Evolutionary conservation across 805 yeast genomes (phyloP), one percentile per base, ranked within the genome.

Genomic region (Saccharomycopsis fibuligera): DNA sequence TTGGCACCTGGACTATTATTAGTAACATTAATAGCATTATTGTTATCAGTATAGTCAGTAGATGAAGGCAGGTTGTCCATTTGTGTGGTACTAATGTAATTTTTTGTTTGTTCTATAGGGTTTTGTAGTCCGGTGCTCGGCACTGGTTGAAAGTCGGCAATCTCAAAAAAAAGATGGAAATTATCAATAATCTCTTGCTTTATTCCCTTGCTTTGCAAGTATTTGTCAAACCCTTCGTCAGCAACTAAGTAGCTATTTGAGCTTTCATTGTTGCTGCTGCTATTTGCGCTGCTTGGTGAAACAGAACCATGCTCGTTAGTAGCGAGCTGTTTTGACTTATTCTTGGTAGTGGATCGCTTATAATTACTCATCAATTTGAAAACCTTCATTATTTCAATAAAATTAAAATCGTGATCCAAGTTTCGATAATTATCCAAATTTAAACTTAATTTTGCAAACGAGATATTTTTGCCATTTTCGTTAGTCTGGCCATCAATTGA

Each of bases 381-480:
- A 12, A 53, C 43, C 29, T 45, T 44, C 51, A 53, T 50, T 19
- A 50, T 40, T 36, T 53, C 50, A 9, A 41, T 69, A 56, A 81
- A 81, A 54, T 71, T 68, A 56, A 73, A 81, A 1, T 78, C 83
- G 40, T 64, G 65, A 45, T 78, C 83, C 40, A 81, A 73, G 57
- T 80, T 71, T 57, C 87, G 68, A 59, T 80, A 80, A 41, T 65
- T 66, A 47, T 79, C 81, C 22, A 82, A 74, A 56, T 79, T 75
- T 16, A 81, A 66, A 27, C 78, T 79, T n/a, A 77, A 67, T 35
- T 70, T 66, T 12, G 81, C 70, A 59, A 79, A 81, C 6, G 64
- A 66, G 9, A 75, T 69, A 54, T 73, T 74, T 9, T 45, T 58
- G 51, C 64, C 69, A 67, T 9, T 63, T 54, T 22, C 58, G 12